Percentiles rank a stretch among this genome's conserved stretches.
Conservation (phyloP, 441 rosid genomes). For the Rhodomyrtus psidioides region DNA sequence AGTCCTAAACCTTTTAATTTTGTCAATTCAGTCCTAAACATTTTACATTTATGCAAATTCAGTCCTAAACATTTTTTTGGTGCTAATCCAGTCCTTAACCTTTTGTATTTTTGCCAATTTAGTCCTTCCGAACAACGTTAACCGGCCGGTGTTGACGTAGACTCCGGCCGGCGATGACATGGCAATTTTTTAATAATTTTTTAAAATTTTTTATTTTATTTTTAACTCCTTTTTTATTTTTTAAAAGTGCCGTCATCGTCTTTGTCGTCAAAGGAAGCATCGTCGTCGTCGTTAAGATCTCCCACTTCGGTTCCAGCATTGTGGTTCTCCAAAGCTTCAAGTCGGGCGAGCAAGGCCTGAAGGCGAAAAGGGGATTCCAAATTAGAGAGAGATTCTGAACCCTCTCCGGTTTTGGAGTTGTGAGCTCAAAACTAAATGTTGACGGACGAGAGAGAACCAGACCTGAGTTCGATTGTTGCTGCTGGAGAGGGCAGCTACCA, state of each 20-base stretch:
- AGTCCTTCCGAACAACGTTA: too few relatives aligned
- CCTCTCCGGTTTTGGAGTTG: not conserved
- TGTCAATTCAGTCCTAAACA: too few relatives aligned
- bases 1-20: too few relatives aligned
- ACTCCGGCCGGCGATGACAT: too few relatives aligned
- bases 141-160: too few relatives aligned
- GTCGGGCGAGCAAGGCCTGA: constrained; percentile 71
- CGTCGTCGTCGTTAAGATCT: constrained; percentile 68
- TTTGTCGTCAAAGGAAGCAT: constrained; percentile 75
- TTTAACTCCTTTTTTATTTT: too few relatives aligned
- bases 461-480: constrained; percentile 87
- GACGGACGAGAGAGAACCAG: not conserved
- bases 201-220: too few relatives aligned
- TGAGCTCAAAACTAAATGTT: not conserved
- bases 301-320: constrained; percentile 56
- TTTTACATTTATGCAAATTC: too few relatives aligned
- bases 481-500: constrained; percentile 90
- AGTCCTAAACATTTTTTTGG: too few relatives aligned
- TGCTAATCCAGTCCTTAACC: too few relatives aligned
- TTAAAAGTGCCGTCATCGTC: constrained; percentile 56
- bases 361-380: not conserved
- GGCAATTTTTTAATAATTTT: too few relatives aligned
- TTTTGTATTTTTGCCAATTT: too few relatives aligned
- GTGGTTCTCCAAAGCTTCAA: constrained; percentile 86
- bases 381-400: not conserved